Evolutionary conservation across 2,329 filamentous ascomycete species (phyloP).

Genomic region (Calonectria hawksworthii): DNA sequence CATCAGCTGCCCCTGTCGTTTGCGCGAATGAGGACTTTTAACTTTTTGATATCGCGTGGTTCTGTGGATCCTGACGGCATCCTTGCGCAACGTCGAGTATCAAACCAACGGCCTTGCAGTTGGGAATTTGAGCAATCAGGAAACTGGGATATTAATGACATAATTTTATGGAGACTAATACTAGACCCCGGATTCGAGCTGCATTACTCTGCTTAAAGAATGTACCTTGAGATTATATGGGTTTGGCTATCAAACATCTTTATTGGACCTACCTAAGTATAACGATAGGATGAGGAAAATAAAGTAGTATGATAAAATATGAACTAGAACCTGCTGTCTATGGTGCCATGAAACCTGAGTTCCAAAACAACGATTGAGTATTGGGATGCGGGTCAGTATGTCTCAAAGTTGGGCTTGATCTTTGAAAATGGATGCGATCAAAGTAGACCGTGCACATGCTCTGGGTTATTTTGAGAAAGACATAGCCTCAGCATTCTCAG

Average conservation of each 20-base stretch:
- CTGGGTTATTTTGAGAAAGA: neutral
- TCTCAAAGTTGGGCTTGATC: too few species aligned
- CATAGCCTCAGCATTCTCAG: neutral
- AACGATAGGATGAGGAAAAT: neutral
- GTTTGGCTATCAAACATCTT: neutral
- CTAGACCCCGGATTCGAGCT: neutral
- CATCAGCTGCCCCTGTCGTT: neutral
- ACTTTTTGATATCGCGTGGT: neutral
- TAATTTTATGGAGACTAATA: neutral
- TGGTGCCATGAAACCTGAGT: too few species aligned
- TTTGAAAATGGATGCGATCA: too few species aligned
- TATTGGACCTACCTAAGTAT: neutral
- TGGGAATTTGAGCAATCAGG: neutral
- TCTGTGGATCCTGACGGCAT: constrained; percentile 6
- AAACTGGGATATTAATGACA: too few species aligned
- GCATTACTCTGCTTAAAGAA: neutral
- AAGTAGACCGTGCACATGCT: too few species aligned
- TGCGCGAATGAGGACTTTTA: neutral
- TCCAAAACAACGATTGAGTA: too few species aligned
- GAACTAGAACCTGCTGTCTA: too few species aligned
- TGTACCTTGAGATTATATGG: neutral
- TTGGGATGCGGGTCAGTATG: too few species aligned
- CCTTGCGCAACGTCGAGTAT: neutral
- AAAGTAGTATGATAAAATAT: too few species aligned
- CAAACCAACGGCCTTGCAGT: neutral